These are phyloP conservation scores for Ligustrum vulgare DNA, from an alignment of 257 asterid genomes.

Conservation along the genomic window DNA sequence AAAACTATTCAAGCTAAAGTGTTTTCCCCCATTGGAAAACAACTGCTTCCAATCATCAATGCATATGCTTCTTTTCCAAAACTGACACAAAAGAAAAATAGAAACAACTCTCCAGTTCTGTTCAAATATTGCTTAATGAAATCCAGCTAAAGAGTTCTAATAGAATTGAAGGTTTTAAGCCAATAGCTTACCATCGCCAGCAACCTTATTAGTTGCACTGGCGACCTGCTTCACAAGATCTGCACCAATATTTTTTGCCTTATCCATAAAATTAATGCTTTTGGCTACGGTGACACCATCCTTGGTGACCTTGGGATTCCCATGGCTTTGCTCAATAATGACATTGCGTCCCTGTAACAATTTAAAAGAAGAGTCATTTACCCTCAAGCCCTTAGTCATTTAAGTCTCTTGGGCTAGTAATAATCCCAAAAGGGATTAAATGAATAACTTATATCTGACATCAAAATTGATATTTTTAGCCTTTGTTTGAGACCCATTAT, in stretches of 20 bases:
- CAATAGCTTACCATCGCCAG: constrained; percentile 81
- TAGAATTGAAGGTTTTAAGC: constrained; percentile 14
- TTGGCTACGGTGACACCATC: constrained; percentile 95
- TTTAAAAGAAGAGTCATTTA: constrained; percentile 14
- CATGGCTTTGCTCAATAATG: constrained; percentile 58
- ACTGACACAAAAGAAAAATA: background rate
- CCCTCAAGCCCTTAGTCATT: background rate
- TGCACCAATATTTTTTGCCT: constrained; percentile 81
- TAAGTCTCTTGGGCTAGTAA: constrained; percentile 4
- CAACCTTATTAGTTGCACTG: constrained; percentile 74
- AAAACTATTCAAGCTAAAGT: background rate
- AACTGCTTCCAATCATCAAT: background rate
- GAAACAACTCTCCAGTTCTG: background rate
- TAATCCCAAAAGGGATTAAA: background rate
- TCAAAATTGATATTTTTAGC: background rate
- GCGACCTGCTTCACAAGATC: constrained; percentile 94
- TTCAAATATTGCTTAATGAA: background rate
- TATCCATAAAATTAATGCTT: constrained; percentile 67
- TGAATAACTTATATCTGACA: background rate
- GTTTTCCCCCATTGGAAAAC: background rate
- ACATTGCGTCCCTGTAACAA: constrained; percentile 73
- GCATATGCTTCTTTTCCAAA: constrained; percentile 1
- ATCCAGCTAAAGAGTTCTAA: constrained; percentile 3
- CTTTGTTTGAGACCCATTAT: no score
- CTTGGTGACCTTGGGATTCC: constrained; percentile 75